phyloP scores from a whole-genome alignment of 495 filamentous ascomycete species.

The Glonium stellatum region DNA sequence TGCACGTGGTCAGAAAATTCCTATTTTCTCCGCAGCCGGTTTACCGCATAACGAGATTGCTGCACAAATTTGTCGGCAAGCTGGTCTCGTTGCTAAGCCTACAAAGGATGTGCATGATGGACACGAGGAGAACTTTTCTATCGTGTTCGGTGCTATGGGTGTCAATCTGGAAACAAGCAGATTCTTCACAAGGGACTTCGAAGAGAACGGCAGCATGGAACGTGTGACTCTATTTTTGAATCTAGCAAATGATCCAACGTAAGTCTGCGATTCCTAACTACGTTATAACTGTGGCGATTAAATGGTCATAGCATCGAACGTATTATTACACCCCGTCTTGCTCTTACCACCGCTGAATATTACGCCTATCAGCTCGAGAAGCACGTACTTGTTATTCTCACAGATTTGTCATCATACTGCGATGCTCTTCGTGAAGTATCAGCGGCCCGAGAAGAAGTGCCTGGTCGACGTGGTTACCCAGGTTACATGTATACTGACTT shows the following conservation, averaged over 20 bases:
- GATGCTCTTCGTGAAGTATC: conserved; percentile 98
- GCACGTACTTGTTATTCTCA: conserved; percentile 97
- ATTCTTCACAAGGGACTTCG: conserved; percentile 98
- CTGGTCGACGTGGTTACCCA: conserved; percentile 97
- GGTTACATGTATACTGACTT: conserved; percentile 99
- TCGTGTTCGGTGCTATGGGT: conserved; percentile 99
- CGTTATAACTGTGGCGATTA: neutral
- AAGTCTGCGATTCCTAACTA: conserved; percentile 32
- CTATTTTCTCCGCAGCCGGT: conserved; percentile 98
- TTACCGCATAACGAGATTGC: conserved; percentile 99
- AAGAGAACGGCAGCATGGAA: conserved; percentile 98
- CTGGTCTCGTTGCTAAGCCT: conserved; percentile 78
- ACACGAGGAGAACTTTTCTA: conserved; percentile 98
- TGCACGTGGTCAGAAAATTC: conserved; percentile 98
- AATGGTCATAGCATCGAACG: conserved; percentile 74
- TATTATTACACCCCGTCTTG: conserved; percentile 98
- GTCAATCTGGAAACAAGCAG: conserved; percentile 98
- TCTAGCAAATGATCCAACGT: conserved; percentile 98
- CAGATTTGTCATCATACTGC: conserved; percentile 95
- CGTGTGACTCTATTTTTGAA: conserved; percentile 96
- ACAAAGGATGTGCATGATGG: conserved; percentile 95
- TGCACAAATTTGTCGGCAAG: conserved; percentile 94
- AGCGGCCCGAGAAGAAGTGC: conserved; percentile 96
- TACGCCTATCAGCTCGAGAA: conserved; percentile 99
- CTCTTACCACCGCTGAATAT: conserved; percentile 97